These are phyloP conservation scores for Xylariaceae sp. DNA, from an alignment of 2,329 filamentous ascomycete species.

Conservation along the genomic window DNA sequence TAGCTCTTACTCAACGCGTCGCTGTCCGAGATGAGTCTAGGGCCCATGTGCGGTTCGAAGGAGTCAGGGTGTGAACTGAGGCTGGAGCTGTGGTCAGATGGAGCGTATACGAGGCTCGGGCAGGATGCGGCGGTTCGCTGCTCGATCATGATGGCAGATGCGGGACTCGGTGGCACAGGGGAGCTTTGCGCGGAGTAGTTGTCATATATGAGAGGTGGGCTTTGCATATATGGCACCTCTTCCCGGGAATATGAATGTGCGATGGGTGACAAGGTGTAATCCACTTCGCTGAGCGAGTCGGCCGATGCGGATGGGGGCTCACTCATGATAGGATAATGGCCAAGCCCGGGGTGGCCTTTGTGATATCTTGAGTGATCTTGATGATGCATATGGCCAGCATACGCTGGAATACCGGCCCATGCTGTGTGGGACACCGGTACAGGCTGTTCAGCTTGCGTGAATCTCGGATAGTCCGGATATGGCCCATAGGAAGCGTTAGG, in stretches of 20 bases:
- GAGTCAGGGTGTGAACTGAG: conserved; percentile 54
- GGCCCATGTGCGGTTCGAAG: conserved; percentile 50
- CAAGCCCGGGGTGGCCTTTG: conserved; percentile 36
- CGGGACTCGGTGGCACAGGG: conserved; percentile 50
- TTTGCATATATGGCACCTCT: conserved; percentile 51
- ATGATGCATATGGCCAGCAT: conserved; percentile 37
- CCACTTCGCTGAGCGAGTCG: conserved; percentile 56
- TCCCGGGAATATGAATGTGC: conserved; percentile 50
- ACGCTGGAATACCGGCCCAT: conserved; percentile 44
- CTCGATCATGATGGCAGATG: conserved; percentile 50
- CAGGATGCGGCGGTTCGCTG: conserved; percentile 54
- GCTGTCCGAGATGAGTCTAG: conserved; percentile 50
- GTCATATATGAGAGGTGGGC: conserved; percentile 53
- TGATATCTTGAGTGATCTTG: conserved; percentile 40
- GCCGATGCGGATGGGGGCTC: conserved; percentile 50
- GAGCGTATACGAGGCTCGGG: conserved; percentile 55
- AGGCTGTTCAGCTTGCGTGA: conserved; percentile 42
- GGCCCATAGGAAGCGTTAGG: conserved; percentile 32
- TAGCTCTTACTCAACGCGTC: conserved; percentile 51
- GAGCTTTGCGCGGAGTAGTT: conserved; percentile 49
- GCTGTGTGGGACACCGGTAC: conserved; percentile 37
- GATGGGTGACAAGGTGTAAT: conserved; percentile 51
- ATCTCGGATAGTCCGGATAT: conserved; percentile 47
- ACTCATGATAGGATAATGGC: conserved; percentile 40
- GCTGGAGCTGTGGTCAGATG: conserved; percentile 55